phyloP scores from a whole-genome alignment of 306 rosid species.

The Vachellia pachyceras region DNA sequence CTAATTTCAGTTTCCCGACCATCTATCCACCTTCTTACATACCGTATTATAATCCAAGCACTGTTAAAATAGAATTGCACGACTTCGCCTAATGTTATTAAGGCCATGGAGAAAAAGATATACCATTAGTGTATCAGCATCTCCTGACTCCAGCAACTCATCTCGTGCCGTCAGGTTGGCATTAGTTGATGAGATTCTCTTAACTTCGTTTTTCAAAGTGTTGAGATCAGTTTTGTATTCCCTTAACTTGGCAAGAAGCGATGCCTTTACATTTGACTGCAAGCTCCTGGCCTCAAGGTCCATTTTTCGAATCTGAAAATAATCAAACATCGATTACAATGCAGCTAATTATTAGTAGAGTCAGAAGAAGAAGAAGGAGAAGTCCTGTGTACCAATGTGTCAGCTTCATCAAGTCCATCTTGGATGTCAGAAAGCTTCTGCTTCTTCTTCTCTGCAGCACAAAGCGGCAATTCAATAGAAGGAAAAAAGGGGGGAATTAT shows the following conservation, averaged over 20 bases:
- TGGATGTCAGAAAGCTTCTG: slow-evolving; percentile 58
- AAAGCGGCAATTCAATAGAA: slow-evolving; percentile 20
- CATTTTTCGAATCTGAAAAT: slow-evolving; percentile 63
- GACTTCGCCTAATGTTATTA: slow-evolving; percentile 16
- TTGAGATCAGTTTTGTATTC: slow-evolving; percentile 61
- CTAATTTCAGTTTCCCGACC: not conserved
- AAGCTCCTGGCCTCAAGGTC: slow-evolving; percentile 77
- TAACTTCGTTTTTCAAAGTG: slow-evolving; percentile 54
- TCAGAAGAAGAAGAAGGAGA: not conserved
- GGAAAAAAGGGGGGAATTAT: not conserved
- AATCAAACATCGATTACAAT: slow-evolving; percentile 23
- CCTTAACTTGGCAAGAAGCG: slow-evolving; percentile 62
- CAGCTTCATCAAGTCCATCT: slow-evolving; percentile 65
- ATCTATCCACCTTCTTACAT: slow-evolving; percentile 28
- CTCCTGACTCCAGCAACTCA: slow-evolving; percentile 58
- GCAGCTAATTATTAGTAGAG: slow-evolving; percentile 14
- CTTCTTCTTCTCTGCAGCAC: slow-evolving; percentile 55
- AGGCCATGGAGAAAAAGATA: slow-evolving; percentile 29
- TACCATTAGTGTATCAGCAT: slow-evolving; percentile 49
- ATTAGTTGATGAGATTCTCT: slow-evolving; percentile 48
- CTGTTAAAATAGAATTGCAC: not conserved
- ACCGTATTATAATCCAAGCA: slow-evolving; percentile 14
- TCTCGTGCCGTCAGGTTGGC: slow-evolving; percentile 43
- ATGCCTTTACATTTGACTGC: slow-evolving; percentile 59
- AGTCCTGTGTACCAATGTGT: slow-evolving; percentile 53